A percentile compares a stretch with the other conserved stretches of the same genome.
Conservation (phyloP, 2,329 filamentous ascomycete species). For the Tolypocladium pustulatum region DNA sequence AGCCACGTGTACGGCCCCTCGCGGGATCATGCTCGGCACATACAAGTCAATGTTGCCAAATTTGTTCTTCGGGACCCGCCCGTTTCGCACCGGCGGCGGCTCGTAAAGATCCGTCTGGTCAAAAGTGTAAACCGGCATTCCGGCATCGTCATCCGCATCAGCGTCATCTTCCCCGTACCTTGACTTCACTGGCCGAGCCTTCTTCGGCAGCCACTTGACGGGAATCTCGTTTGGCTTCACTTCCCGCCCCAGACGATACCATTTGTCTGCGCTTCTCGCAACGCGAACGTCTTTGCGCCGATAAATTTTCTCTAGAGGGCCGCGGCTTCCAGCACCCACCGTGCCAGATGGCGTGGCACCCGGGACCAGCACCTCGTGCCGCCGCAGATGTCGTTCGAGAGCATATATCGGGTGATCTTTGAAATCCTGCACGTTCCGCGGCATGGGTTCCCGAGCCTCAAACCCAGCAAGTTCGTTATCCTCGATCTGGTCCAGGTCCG, state of each 20-base stretch:
- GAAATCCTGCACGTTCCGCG: constrained; percentile 76
- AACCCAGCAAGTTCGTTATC: constrained; percentile 61
- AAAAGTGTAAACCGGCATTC: constrained; percentile 47
- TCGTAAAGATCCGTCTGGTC: constrained; percentile 64
- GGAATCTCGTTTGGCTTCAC: constrained; percentile 73
- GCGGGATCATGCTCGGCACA: constrained; percentile 82
- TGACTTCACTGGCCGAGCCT: constrained; percentile 20
- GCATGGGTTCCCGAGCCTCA: constrained; percentile 72
- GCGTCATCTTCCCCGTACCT: constrained; percentile 16
- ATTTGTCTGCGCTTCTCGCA: constrained; percentile 72
- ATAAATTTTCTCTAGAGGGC: constrained; percentile 66
- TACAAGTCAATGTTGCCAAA: constrained; percentile 94
- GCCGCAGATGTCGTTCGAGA: constrained; percentile 71
- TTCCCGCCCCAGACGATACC: constrained; percentile 80
- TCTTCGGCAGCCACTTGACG: constrained; percentile 58
- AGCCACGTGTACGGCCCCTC: constrained; percentile 64
- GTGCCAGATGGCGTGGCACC: constrained; percentile 64
- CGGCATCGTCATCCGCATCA: constrained; percentile 21
- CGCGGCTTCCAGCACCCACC: constrained; percentile 55
- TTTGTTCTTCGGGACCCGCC: constrained; percentile 75
- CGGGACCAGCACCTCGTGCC: constrained; percentile 73
- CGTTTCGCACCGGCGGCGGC: constrained; percentile 64
- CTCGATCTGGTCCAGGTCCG: constrained; percentile 75
- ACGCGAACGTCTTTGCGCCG: constrained; percentile 69
- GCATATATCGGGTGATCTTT: constrained; percentile 79